Evolutionary conservation across 768 basidiomycete genomes (phyloP), one percentile per base, ranked within the genome.

Genomic region (Boletus insuetus): DNA sequence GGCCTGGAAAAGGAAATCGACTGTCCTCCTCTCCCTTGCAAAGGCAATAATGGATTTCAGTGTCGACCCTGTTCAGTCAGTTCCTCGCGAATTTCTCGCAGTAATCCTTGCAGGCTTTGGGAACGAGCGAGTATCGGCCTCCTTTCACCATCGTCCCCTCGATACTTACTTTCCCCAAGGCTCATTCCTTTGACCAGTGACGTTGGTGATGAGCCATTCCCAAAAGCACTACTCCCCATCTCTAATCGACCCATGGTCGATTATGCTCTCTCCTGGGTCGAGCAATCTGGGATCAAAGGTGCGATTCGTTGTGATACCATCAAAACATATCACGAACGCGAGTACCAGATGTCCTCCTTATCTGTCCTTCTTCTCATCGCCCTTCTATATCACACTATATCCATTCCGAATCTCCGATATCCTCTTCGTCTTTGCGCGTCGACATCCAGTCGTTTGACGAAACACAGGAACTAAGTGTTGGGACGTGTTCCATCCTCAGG

Each of bases 31-130:
- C 29, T 9, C 29, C 13, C 34, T 13, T 35, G 34, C n/a, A 17
- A 17, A 39, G 4, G n/a, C 35, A 12, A 39, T 46, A 31, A 87
- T 90, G 88, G 84, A 90, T 64, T 79, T 90, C 58, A 79, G 81
- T 54, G 77, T 80, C 52, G 77, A 81, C 59, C 75, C 78, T 57
- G 69, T 75, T 24, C 81, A 80, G 45, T 74, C 77, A 26, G 76
- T 82, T 22, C 78, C 80, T 34, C 81, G 80, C 31, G 95, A 97
- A 69, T 97, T 97, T 68, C 82, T 90, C 49, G 95, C 91, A 0
- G 84, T 98, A 19, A 76, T 97, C 26, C 79, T 97, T 13, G 89
- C 92, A 29, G 95, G 95, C 34, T 93, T 93, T 74, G 95, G 95
- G n/a, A 86, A 89, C 64, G 87, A 88, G 94, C 91, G 72, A 70